Conservation (phyloP, 2,329 filamentous ascomycete species). For the Cercospora brassicicola region DNA sequence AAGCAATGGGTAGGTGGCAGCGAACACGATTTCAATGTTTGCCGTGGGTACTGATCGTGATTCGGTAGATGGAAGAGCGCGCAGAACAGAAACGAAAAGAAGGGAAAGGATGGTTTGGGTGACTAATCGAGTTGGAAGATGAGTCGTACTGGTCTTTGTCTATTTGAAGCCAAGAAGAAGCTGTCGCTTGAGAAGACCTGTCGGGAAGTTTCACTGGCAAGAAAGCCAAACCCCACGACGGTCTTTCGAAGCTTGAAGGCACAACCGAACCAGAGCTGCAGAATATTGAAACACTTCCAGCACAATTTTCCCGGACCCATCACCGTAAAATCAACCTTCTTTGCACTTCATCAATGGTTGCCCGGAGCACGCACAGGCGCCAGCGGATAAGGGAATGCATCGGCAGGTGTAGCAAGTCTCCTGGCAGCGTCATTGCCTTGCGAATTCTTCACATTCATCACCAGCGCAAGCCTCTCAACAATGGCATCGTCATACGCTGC, state of each 20-base stretch:
- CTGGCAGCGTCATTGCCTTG: neutral
- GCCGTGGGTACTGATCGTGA: neutral
- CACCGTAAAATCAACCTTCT: neutral
- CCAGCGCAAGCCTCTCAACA: neutral
- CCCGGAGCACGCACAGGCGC: neutral
- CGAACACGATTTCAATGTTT: too few species aligned
- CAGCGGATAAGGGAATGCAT: neutral
- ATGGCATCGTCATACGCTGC: neutral
- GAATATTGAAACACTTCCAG: neutral
- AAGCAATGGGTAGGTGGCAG: slow-evolving; percentile 77
- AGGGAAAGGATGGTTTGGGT: slow-evolving; percentile 36
- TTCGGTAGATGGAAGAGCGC: slow-evolving; percentile 46
- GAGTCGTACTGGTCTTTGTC: neutral
- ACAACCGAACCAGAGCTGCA: neutral
- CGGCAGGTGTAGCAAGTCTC: neutral
- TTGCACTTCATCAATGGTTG: neutral
- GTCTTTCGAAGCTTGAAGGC: neutral
- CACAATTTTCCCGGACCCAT: neutral
- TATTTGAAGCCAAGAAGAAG: neutral
- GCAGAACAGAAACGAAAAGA: slow-evolving; percentile 48
- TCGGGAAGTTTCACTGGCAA: neutral
- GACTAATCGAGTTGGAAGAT: neutral
- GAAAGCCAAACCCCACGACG: neutral
- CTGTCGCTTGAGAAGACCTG: neutral
- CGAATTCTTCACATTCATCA: neutral